phyloP scores from a whole-genome alignment of 1,139 yeast species.

The Debaryomycetaceae sp. region DNA sequence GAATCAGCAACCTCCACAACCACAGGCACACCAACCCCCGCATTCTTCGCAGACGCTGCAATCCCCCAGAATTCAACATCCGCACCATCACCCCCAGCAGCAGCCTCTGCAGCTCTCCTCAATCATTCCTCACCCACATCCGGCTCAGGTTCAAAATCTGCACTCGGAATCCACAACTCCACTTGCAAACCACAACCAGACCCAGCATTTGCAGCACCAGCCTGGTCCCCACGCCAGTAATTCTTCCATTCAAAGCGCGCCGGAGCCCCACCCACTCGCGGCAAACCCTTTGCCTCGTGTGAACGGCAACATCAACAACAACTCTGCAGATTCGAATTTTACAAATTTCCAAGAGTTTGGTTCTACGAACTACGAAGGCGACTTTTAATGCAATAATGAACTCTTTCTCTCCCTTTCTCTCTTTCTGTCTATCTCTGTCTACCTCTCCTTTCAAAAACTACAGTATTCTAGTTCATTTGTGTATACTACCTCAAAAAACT shows the following conservation, averaged over 20 bases:
- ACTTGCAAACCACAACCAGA: constrained; percentile 9
- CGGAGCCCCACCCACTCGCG: constrained; percentile 7
- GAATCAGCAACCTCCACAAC: constrained; percentile 11
- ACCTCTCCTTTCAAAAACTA: too few species aligned
- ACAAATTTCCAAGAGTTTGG: constrained; percentile 8
- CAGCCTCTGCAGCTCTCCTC: constrained; percentile 1
- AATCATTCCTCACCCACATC: not conserved
- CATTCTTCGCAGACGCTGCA: constrained; percentile 2
- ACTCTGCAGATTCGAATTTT: constrained; percentile 3
- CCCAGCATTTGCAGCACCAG: constrained; percentile 18
- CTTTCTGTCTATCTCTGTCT: not conserved
- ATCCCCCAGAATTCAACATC: constrained; percentile 2
- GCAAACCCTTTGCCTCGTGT: constrained; percentile 4
- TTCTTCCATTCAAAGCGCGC: constrained; percentile 6
- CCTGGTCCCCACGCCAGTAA: not conserved
- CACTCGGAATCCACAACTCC: not conserved
- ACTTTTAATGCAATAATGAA: constrained; percentile 2
- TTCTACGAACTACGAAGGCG: constrained; percentile 8
- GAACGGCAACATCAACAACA: not conserved
- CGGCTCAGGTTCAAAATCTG: not conserved
- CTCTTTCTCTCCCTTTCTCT: not conserved
- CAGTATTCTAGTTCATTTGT: not conserved
- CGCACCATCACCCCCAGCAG: constrained; percentile 1
- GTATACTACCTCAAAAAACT: not conserved
- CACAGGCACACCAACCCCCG: constrained; percentile 3